Conservation (phyloP, 2,329 filamentous ascomycete genomes). For the Fusarium solani-melongenae region DNA sequence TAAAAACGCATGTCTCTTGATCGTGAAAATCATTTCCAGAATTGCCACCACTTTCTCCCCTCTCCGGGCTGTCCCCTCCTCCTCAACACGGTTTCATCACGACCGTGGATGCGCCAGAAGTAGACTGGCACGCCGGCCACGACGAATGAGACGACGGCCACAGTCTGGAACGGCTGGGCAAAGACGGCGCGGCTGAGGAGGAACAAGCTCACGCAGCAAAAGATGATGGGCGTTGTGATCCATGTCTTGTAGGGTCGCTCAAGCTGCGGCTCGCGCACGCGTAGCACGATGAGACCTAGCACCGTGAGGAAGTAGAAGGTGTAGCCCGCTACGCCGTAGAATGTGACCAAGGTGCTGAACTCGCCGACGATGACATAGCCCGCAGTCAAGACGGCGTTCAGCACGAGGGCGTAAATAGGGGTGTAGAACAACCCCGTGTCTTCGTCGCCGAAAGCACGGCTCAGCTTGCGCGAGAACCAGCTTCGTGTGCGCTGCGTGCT, state of each 20-base stretch:
- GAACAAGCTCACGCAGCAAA: constrained; percentile 97
- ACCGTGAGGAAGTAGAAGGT: constrained; percentile 98
- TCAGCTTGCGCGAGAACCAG: constrained; percentile 69
- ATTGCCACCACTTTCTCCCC: constrained; percentile 65
- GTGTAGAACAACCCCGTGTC: constrained; percentile 89
- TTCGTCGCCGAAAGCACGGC: constrained; percentile 77
- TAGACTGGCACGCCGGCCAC: constrained; percentile 86
- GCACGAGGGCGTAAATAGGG: constrained; percentile 88
- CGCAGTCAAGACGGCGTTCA: constrained; percentile 80
- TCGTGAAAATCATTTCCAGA: constrained; percentile 61
- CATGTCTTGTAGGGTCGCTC: constrained; percentile 94
- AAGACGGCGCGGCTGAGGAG: constrained; percentile 89
- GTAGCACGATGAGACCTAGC: constrained; percentile 88
- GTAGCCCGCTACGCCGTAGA: constrained; percentile 97
- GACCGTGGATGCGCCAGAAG: constrained; percentile 82
- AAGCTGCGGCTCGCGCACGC: constrained; percentile 86
- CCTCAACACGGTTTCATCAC: constrained; percentile 63
- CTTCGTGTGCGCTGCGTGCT: constrained; percentile 61
- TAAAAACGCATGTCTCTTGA: not conserved
- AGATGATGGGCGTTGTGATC: constrained; percentile 97
- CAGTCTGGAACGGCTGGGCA: constrained; percentile 88
- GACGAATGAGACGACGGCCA: constrained; percentile 88
- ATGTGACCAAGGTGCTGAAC: constrained; percentile 91
- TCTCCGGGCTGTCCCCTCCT: constrained; percentile 46
- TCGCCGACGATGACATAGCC: constrained; percentile 88